These are phyloP conservation scores for Rhizopogon salebrosus DNA, from an alignment of 768 basidiomycete species.

Conservation along the genomic window DNA sequence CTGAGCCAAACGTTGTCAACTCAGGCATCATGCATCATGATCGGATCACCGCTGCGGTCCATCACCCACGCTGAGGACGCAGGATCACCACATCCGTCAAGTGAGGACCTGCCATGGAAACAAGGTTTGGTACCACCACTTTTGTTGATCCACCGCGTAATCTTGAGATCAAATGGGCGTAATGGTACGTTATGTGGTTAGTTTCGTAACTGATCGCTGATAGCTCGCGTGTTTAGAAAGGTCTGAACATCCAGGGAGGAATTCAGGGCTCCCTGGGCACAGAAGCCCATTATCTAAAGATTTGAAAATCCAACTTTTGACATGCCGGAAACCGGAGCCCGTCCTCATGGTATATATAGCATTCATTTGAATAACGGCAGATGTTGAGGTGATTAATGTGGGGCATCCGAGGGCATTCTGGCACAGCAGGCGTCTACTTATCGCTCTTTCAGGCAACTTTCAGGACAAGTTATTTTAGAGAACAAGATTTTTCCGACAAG, in stretches of 20 bases:
- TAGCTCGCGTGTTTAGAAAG: background rate
- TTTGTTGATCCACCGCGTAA: background rate
- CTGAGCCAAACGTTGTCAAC: background rate
- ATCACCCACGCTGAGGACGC: background rate
- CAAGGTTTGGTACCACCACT: background rate
- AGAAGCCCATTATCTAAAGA: background rate
- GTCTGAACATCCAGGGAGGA: background rate
- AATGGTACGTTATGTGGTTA: background rate
- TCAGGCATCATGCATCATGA: background rate
- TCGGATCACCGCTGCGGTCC: background rate
- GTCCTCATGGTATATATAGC: background rate
- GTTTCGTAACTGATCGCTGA: conserved; percentile 1
- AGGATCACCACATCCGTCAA: background rate
- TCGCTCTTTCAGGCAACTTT: background rate
- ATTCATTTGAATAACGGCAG: background rate
- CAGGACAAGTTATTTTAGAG: background rate
- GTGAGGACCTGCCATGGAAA: background rate
- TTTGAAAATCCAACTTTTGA: background rate
- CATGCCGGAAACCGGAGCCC: background rate
- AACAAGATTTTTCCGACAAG: background rate
- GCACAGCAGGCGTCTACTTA: too few relatives aligned
- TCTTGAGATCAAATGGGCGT: background rate
- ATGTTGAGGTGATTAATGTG: background rate
- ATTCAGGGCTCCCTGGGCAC: background rate
- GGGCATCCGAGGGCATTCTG: background rate